Evolutionary conservation across 2,329 filamentous ascomycete species (phyloP), one percentile per base, ranked within the genome.

Genomic region (Xylariaceae sp.): DNA sequence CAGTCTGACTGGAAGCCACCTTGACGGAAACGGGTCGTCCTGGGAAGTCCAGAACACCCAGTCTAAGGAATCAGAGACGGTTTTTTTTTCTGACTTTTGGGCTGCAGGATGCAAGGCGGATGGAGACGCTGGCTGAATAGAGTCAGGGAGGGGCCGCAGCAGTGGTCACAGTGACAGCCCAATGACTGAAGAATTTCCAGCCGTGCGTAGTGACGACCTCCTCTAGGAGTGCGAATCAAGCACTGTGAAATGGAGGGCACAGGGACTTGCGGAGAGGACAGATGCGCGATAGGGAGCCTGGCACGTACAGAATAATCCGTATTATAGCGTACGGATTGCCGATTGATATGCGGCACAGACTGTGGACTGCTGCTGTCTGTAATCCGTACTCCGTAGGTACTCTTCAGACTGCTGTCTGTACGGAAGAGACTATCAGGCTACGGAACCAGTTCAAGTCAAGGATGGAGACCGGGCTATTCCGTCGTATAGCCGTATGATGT

Each of bases 1-100:
- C 71, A 73, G 75, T 76, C 74, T 80, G 77, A 75, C 75, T 74
- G 73, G 82, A 85, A 84, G 82, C 83, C 83, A 86, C 82, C 74
- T 85, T 86, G 81, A 74, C 77, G 75, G 73, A 58, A 65, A 65
- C 70, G 70, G 68, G 72, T 67, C 63, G 74, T 73, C 76, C 73
- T 63, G 62, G 70, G 65, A 70, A 67, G 48, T 58, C 62, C 64
- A 76, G 74, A 72, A 77, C 73, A 73, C 73, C 70, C 66, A 54
- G 50, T 9, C 59, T 50, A 67, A 63, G 63, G 45, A 63, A 51
- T 55, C 23, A 47, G 55, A 63, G 49, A 45, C 67, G 53, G 64
- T 62, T 44, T 61, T 55, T 35, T 35, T 56, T 42, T 30, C 23
- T 30, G 23, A 30, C 23, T 30, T 5, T 30, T 30, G 23, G 23